phyloP scores from a whole-genome alignment of 345 rosid genomes.

The Dipteronia sinensis region DNA sequence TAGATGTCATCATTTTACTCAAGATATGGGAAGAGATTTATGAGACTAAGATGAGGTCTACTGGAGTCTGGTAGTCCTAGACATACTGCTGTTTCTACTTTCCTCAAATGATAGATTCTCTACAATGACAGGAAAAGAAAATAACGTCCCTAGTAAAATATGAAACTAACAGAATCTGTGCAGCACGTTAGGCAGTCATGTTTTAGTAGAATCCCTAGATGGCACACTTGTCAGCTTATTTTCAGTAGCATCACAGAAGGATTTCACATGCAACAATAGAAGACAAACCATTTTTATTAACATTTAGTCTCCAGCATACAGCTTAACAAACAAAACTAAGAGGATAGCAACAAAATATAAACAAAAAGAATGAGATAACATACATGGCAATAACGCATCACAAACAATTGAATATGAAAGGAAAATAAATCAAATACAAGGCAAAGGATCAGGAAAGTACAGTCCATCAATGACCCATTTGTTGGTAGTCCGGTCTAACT shows the following conservation, averaged over 20 bases:
- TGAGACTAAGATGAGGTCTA: neutral
- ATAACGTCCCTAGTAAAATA: neutral
- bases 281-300: neutral
- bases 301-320: neutral
- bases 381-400: neutral
- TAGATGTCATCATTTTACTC: neutral
- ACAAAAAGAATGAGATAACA: neutral
- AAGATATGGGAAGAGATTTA: neutral
- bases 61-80: neutral
- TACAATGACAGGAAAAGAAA: neutral
- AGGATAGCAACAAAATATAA: neutral
- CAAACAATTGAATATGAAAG: neutral
- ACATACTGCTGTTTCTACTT: neutral
- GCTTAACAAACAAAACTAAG: neutral
- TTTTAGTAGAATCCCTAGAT: neutral
- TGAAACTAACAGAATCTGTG: neutral
- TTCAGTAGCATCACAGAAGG: neutral
- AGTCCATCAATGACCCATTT: conserved; percentile 98
- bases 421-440: conserved; percentile 16
- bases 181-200: neutral
- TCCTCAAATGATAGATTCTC: neutral
- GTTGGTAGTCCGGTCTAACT: conserved; percentile 55
- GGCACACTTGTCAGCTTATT: neutral
- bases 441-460: conserved; percentile 51
- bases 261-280: neutral